A percentile compares a stretch with the other conserved stretches of the same genome.
These are phyloP conservation scores for Hymenochaete sp. DNA, from an alignment of 1,284 basidiomycete species.

Conservation along the genomic window DNA sequence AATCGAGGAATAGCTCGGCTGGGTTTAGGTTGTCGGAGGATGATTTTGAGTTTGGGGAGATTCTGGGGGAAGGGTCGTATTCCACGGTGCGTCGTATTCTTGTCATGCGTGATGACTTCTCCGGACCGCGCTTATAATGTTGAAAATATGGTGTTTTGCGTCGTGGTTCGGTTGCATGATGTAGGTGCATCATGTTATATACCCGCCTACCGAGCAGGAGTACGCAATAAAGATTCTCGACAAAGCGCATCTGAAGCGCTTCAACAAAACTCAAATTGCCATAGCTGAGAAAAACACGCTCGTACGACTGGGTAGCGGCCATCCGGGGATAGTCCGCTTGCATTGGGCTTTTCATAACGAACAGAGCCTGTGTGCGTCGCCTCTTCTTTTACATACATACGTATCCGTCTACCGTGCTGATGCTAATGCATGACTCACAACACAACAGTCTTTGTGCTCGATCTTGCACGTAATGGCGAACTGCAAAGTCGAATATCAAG, in stretches of 20 bases:
- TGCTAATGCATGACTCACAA: background rate
- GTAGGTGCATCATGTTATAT: slow-evolving; percentile 54
- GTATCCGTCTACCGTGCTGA: too few relatives aligned
- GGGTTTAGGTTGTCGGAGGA: slow-evolving; percentile 40
- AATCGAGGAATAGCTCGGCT: slow-evolving; percentile 38
- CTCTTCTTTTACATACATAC: slow-evolving; percentile 7
- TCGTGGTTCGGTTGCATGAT: too few relatives aligned
- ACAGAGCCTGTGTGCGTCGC: slow-evolving; percentile 68
- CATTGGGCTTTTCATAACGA: slow-evolving; percentile 82
- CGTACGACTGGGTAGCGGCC: slow-evolving; percentile 46
- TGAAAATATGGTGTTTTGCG: too few relatives aligned
- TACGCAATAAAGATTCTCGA: slow-evolving; percentile 75
- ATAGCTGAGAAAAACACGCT: slow-evolving; percentile 59
- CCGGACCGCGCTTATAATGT: too few relatives aligned
- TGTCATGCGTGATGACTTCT: slow-evolving; percentile 1
- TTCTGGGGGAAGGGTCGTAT: slow-evolving; percentile 72
- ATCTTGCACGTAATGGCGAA: slow-evolving; percentile 86
- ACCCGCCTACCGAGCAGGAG: slow-evolving; percentile 47
- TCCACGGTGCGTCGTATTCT: slow-evolving; percentile 48
- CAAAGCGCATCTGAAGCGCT: slow-evolving; percentile 62
- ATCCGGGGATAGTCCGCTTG: slow-evolving; percentile 77
- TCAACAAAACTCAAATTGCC: slow-evolving; percentile 58
- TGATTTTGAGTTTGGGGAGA: slow-evolving; percentile 64
- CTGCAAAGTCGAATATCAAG: slow-evolving; percentile 72
- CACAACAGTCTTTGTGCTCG: slow-evolving; percentile 77